phyloP scores from a whole-genome alignment of 495 filamentous ascomycete species.

The Neurospora intermedia region DNA sequence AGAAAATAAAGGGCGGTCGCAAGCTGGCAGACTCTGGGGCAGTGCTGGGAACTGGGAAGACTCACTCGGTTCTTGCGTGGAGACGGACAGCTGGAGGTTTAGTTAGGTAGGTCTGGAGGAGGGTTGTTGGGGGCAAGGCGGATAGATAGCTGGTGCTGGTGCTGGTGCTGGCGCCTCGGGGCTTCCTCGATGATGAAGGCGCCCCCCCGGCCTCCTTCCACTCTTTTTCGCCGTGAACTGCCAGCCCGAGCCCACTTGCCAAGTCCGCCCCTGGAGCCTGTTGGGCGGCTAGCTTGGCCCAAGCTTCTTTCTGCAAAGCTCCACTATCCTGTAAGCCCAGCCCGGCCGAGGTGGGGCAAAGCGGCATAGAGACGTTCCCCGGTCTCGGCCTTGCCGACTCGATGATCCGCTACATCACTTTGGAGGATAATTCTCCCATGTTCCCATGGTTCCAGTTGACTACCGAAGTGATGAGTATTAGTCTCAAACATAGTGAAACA shows the following conservation, averaged over 20 bases:
- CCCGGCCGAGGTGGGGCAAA: background rate
- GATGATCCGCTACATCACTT: too few species aligned
- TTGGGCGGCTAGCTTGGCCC: constrained; percentile 17
- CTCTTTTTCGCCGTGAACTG: background rate
- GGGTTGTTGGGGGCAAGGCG: constrained; percentile 12
- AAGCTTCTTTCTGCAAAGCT: constrained; percentile 9
- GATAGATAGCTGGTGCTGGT: background rate
- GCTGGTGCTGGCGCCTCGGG: background rate
- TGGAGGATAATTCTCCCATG: too few species aligned
- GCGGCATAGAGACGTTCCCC: background rate
- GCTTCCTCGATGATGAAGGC: constrained; percentile 16
- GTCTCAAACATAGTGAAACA: background rate
- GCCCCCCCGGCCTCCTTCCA: constrained; percentile 4
- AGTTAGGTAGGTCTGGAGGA: constrained; percentile 8
- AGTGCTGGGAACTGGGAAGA: background rate
- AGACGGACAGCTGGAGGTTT: background rate
- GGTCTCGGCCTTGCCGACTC: too few species aligned
- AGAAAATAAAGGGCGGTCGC: background rate
- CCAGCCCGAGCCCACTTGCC: background rate
- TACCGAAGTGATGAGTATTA: background rate
- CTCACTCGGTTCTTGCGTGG: constrained; percentile 11
- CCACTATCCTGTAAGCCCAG: background rate
- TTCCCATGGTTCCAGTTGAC: background rate
- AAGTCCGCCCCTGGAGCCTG: constrained; percentile 1
- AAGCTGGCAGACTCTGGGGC: constrained; percentile 1